These are phyloP conservation scores for Aspergillus nidulans DNA, from an alignment of 495 filamentous ascomycete genomes.

Conservation along the genomic window DNA sequence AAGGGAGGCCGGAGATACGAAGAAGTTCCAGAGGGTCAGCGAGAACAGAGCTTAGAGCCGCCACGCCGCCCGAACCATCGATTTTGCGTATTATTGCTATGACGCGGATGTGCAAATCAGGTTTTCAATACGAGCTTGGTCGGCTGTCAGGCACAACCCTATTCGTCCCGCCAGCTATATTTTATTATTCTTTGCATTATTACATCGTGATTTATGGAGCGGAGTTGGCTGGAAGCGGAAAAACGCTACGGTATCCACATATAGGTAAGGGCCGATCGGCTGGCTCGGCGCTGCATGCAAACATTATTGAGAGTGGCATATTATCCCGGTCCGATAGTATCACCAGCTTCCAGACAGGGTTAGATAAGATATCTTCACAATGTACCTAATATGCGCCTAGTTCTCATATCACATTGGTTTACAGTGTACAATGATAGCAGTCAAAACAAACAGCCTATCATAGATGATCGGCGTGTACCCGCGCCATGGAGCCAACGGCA, in stretches of 20 bases:
- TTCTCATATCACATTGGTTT: background rate
- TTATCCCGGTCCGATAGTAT: no score
- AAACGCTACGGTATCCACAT: background rate
- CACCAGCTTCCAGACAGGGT: no score
- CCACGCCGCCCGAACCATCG: slow-evolving; percentile 11
- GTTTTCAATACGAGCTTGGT: background rate
- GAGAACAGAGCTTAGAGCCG: background rate
- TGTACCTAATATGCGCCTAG: background rate
- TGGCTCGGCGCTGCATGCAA: background rate
- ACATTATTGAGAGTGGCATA: background rate
- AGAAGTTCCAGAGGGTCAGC: background rate
- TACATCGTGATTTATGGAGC: background rate
- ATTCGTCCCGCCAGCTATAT: slow-evolving; percentile 1
- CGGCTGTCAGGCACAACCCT: slow-evolving; percentile 3
- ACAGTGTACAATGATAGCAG: background rate
- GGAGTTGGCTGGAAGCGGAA: slow-evolving; percentile 6
- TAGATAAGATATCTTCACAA: background rate
- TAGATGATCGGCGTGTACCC: background rate
- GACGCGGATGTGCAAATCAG: slow-evolving; percentile 4
- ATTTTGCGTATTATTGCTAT: slow-evolving; percentile 2
- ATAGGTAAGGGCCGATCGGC: background rate
- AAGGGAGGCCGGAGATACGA: slow-evolving; percentile 11
- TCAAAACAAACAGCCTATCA: background rate
- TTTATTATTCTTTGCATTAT: slow-evolving; percentile 1
- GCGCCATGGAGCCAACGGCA: background rate